Evolutionary conservation across 805 yeast species (phyloP), one percentile per base, ranked within the genome.

Genomic region (Nakazawaea peltata): DNA sequence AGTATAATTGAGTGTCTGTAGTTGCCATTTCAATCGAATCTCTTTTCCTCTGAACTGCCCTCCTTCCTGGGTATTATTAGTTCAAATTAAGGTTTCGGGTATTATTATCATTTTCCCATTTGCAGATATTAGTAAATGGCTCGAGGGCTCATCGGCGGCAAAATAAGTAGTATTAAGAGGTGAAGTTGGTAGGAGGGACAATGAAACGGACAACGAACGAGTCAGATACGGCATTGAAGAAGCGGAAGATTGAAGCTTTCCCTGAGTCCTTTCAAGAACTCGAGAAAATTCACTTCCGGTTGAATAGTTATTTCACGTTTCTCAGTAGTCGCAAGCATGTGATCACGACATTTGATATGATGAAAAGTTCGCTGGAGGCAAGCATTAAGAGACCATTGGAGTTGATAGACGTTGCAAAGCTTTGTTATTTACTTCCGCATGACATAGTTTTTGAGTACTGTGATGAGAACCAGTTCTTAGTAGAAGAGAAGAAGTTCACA

Each of bases 381-480:
- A 65, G 68, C 2, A 52, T 77, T 3, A 57, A 59, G n/a, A 48
- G 76, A 17, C 56, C 56, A 6, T 47, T 74, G 12, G 59, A 65
- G 1, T 49, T 57, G 9, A 55, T 63, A 8, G 94, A 85, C 51
- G 66, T 81, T 24, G 83, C 94, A 1, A 64, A 67, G 38, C 65
- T 88, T 22, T 71, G 66, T 30, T 67, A 61, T 7, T 48, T 87
- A 6, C 52, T 83, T 2, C 95, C 95, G 0, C 61, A 69, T 19
- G 90, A 82, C 32, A 71, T 83, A 10, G 59, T 75, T 2, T 77
- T 78, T 47, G 82, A 76, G 33, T 88, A 83, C 51, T 77, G 81
- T 29, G 95, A 88, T 52, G 86, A 81, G 50, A 79, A 80, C 47
- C 88, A 59, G 37, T 57, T 69, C 24, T 61, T 65, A 12, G 51